These are phyloP conservation scores for Melanomma pulvis-pyrius DNA, from an alignment of 495 filamentous ascomycete species.

Conservation along the genomic window DNA sequence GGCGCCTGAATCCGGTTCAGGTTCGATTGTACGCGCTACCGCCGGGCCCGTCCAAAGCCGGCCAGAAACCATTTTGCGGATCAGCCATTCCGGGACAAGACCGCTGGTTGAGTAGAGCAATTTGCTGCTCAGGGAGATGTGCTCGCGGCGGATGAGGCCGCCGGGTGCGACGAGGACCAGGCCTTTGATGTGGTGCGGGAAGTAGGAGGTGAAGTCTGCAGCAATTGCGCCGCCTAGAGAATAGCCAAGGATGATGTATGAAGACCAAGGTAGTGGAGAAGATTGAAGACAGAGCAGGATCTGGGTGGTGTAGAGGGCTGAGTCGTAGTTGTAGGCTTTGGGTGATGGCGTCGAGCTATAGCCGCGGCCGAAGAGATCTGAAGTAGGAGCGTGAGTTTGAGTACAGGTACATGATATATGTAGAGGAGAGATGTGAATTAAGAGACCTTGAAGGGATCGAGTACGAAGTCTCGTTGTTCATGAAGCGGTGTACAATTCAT, in stretches of 20 bases:
- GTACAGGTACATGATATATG: not conserved
- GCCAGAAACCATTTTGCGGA: slow-evolving; percentile 56
- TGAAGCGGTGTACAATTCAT: not conserved
- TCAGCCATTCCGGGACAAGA: slow-evolving; percentile 60
- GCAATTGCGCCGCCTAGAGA: slow-evolving; percentile 81
- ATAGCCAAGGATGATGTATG: slow-evolving; percentile 78
- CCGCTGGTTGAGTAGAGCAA: slow-evolving; percentile 62
- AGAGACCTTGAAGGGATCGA: not conserved
- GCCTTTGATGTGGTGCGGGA: slow-evolving; percentile 66
- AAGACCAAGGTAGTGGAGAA: slow-evolving; percentile 68
- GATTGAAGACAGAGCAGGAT: slow-evolving; percentile 73
- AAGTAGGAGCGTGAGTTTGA: not conserved
- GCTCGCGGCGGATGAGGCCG: slow-evolving; percentile 69
- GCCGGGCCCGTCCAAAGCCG: slow-evolving; percentile 49
- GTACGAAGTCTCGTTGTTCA: not conserved
- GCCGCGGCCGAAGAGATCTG: slow-evolving; percentile 77
- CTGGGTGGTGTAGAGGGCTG: slow-evolving; percentile 72
- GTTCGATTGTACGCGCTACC: slow-evolving; percentile 12
- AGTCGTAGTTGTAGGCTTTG: slow-evolving; percentile 67
- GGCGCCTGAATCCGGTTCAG: slow-evolving; percentile 10
- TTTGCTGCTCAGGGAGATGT: slow-evolving; percentile 60
- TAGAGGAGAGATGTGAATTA: too few species aligned
- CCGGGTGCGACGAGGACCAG: slow-evolving; percentile 75
- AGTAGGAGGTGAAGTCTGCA: slow-evolving; percentile 71
- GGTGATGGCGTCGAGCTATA: slow-evolving; percentile 74